These are phyloP conservation scores for Glycine tomentella DNA, from an alignment of 306 rosid genomes.

Conservation along the genomic window DNA sequence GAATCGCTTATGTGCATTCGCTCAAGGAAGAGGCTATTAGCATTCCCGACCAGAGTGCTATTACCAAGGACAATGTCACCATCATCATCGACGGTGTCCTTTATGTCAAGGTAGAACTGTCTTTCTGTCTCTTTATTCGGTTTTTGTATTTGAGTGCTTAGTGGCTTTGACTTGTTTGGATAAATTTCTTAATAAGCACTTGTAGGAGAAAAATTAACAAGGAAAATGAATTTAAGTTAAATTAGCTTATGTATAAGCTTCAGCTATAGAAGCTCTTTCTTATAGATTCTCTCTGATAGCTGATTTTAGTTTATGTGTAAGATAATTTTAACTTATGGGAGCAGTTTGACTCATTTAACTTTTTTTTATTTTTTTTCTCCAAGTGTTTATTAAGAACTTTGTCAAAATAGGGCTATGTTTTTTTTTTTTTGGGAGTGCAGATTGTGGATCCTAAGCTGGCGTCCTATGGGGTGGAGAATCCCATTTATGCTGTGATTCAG, in stretches of 20 bases:
- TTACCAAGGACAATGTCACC: constrained; percentile 90
- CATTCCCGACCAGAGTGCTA: constrained; percentile 88
- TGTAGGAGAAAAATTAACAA: not conserved
- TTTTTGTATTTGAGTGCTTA: not conserved
- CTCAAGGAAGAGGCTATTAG: constrained; percentile 88
- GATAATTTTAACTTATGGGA: not conserved
- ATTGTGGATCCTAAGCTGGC: constrained; percentile 94
- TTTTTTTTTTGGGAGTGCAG: constrained; percentile 48
- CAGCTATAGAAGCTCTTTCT: not conserved
- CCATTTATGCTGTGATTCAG: constrained; percentile 88
- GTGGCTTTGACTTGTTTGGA: not conserved
- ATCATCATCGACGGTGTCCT: constrained; percentile 93
- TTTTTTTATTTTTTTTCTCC: not conserved
- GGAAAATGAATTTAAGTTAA: too few relatives aligned
- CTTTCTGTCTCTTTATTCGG: not conserved
- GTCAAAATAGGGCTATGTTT: not conserved
- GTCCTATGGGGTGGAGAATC: constrained; percentile 90
- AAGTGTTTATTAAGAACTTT: not conserved
- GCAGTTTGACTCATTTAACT: not conserved
- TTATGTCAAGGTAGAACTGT: constrained; percentile 72
- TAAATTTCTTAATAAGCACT: not conserved
- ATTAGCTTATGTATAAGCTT: too few relatives aligned
- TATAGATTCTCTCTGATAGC: not conserved
- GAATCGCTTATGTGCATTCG: constrained; percentile 90
- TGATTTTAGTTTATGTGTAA: not conserved